A percentile compares a stretch with the other conserved stretches of the same genome.
phyloP scores from a whole-genome alignment of 2,329 filamentous ascomycete species.

The Blastomyces gilchristii region DNA sequence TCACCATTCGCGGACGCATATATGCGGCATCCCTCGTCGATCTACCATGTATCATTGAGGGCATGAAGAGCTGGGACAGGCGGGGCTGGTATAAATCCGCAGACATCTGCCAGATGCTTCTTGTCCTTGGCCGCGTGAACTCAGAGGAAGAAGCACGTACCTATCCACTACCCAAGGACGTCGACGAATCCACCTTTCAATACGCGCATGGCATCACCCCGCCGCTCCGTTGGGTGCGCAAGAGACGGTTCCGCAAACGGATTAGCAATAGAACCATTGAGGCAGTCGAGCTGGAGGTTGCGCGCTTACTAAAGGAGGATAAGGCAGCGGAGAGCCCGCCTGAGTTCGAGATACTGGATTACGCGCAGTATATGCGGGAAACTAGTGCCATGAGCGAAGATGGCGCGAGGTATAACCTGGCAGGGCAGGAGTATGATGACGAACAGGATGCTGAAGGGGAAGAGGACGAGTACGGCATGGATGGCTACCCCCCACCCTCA shows the following conservation, averaged over 20 bases:
- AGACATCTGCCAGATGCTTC: constrained; percentile 80
- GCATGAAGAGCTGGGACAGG: constrained; percentile 88
- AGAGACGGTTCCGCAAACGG: constrained; percentile 72
- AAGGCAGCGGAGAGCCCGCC: constrained; percentile 47
- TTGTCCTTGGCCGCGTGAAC: constrained; percentile 60
- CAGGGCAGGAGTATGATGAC: constrained; percentile 40
- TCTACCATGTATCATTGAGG: constrained; percentile 75
- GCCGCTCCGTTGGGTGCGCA: constrained; percentile 75
- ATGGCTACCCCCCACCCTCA: constrained; percentile 30
- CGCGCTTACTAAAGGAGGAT: constrained; percentile 62
- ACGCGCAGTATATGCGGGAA: constrained; percentile 37
- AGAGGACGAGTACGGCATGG: constrained; percentile 27
- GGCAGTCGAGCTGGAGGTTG: constrained; percentile 70
- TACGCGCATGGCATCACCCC: constrained; percentile 83
- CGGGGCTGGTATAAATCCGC: constrained; percentile 81
- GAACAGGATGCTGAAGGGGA: constrained; percentile 43
- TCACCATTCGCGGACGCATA: constrained; percentile 57
- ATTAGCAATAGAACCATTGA: constrained; percentile 75
- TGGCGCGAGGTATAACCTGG: constrained; percentile 27
- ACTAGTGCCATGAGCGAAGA: constrained; percentile 35
- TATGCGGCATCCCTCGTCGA: constrained; percentile 76
- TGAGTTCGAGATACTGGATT: constrained; percentile 55
- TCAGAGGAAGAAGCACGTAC: constrained; percentile 56
- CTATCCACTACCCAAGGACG: constrained; percentile 59
- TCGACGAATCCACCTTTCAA: constrained; percentile 55